Conservation (phyloP, 169 alveolate genomes). For the Plasmodium blacklocki region DNA sequence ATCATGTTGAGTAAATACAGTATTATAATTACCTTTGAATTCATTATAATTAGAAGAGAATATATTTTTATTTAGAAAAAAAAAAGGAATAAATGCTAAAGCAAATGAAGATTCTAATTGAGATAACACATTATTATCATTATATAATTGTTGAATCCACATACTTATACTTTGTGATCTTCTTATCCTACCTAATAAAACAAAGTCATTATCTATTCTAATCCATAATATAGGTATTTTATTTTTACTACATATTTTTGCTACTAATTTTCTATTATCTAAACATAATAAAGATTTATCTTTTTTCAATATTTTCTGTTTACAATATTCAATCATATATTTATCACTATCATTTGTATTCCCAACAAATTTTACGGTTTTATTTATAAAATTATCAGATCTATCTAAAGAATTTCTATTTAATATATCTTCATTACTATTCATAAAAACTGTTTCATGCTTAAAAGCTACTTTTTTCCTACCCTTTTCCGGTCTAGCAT, state of each 20-base stretch:
- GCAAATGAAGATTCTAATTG: slow-evolving; percentile 88
- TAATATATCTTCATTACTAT: slow-evolving; percentile 25
- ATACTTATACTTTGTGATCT: slow-evolving; percentile 87
- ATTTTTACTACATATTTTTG: slow-evolving; percentile 88
- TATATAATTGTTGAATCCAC: slow-evolving; percentile 92
- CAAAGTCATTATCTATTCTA: slow-evolving; percentile 84
- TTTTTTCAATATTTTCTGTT: slow-evolving; percentile 75
- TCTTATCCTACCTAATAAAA: slow-evolving; percentile 84
- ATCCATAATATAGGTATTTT: slow-evolving; percentile 90
- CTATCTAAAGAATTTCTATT: slow-evolving; percentile 15
- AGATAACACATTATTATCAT: slow-evolving; percentile 83
- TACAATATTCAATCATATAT: slow-evolving; percentile 78
- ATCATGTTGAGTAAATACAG: not conserved
- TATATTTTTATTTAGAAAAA: slow-evolving; percentile 39
- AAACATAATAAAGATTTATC: slow-evolving; percentile 78
- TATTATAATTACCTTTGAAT: slow-evolving; percentile 1
- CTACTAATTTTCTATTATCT: slow-evolving; percentile 90
- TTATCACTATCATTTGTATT: slow-evolving; percentile 79
- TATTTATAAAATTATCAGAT: slow-evolving; percentile 21
- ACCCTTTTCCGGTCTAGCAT: slow-evolving; percentile 88
- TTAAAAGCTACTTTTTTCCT: slow-evolving; percentile 80
- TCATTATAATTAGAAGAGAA: slow-evolving; percentile 6
- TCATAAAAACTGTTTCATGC: slow-evolving; percentile 38
- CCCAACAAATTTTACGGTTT: slow-evolving; percentile 78
- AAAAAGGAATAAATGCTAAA: slow-evolving; percentile 71